phyloP scores from a whole-genome alignment of 108 stramenopile genomes.

The Tribonema minus region DNA sequence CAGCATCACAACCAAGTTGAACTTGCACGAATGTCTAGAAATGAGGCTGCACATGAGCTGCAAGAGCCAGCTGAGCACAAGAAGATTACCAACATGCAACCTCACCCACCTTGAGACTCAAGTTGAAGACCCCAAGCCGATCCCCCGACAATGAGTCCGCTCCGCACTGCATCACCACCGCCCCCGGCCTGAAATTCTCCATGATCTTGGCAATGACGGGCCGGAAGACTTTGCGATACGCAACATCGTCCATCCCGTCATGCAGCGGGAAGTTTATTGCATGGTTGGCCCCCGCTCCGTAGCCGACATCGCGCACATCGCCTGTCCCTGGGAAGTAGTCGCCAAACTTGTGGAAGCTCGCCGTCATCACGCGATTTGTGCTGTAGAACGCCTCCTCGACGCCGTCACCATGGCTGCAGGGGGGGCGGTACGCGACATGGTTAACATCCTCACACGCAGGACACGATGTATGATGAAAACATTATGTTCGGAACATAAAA shows the following conservation, averaged over 20 bases:
- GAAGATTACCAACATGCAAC: too few relatives aligned
- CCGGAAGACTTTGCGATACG: constrained; percentile 72
- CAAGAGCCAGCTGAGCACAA: neutral
- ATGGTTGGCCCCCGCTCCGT: constrained; percentile 84
- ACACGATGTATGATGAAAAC: neutral
- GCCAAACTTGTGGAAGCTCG: constrained; percentile 96
- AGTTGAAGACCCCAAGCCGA: constrained; percentile 95
- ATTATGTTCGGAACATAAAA: neutral
- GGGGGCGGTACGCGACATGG: too few relatives aligned
- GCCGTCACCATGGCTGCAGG: constrained; percentile 43
- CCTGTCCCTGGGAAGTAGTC: constrained; percentile 82
- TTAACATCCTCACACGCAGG: too few relatives aligned
- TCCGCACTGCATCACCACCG: constrained; percentile 95
- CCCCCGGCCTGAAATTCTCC: constrained; percentile 70
- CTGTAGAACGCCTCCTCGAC: constrained; percentile 82
- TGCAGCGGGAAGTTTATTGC: constrained; percentile 91
- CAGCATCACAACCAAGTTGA: neutral
- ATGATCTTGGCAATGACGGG: constrained; percentile 84
- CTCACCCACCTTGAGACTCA: constrained; percentile 62
- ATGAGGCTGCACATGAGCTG: neutral
- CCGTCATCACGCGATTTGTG: constrained; percentile 98
- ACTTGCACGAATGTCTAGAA: neutral
- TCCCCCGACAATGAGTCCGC: constrained; percentile 96
- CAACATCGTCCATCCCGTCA: constrained; percentile 60
- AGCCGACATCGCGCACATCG: constrained; percentile 59